Percentiles rank a stretch among this genome's conserved stretches.
Evolutionary conservation across 2,329 filamentous ascomycete genomes (phyloP).

Genomic region (Bipolaris gigantea): DNA sequence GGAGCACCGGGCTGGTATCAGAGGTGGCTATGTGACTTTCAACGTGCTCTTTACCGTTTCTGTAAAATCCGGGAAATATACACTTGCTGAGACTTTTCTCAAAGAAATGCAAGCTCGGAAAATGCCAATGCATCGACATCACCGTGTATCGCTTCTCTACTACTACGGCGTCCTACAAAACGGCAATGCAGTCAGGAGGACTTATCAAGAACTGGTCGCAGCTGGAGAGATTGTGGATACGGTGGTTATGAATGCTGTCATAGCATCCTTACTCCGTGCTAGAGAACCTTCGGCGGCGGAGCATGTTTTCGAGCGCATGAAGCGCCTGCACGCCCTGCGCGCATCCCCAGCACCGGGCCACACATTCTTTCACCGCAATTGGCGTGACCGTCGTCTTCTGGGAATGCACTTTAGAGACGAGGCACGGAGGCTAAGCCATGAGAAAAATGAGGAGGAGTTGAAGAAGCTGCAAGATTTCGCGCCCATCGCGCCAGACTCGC

Average conservation of each 20-base stretch:
- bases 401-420: conserved; percentile 54
- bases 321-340: conserved; percentile 56
- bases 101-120: conserved; percentile 75
- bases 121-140: conserved; percentile 72
- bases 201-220: conserved; percentile 82
- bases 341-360: conserved; percentile 27
- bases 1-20: conserved; percentile 70
- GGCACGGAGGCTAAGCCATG: conserved; percentile 46
- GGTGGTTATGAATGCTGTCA: conserved; percentile 81
- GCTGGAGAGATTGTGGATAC: conserved; percentile 88
- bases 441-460: conserved; percentile 55
- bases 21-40: conserved; percentile 78
- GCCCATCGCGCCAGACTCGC: conserved; percentile 71
- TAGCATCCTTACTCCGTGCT: conserved; percentile 73
- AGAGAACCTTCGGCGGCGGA: conserved; percentile 78
- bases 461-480: conserved; percentile 67
- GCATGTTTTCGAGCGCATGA: conserved; percentile 83
- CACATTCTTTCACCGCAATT: conserved; percentile 40
- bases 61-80: conserved; percentile 80
- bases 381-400: conserved; percentile 49
- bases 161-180: conserved; percentile 78
- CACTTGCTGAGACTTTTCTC: conserved; percentile 80
- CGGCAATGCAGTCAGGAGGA: conserved; percentile 70
- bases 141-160: conserved; percentile 79
- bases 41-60: conserved; percentile 91